phyloP scores from a whole-genome alignment of 176 grass and related monocot genomes.

The Oryza nivara region DNA sequence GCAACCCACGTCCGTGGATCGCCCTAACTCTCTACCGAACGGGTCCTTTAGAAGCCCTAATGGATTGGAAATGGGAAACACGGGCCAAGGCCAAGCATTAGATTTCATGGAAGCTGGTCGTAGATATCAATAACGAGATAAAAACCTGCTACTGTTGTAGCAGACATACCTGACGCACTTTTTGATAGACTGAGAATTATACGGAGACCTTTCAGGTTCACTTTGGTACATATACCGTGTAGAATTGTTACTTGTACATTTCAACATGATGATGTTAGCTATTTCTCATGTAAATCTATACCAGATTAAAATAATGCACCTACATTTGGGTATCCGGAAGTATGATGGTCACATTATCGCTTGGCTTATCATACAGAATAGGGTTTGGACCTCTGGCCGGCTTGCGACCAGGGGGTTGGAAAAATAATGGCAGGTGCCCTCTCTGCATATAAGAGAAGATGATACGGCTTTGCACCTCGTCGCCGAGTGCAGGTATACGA shows the following conservation, averaged over 20 bases:
- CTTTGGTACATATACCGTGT: neutral
- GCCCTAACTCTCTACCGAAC: conserved; percentile 20
- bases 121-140: conserved; percentile 19
- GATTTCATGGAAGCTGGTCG: conserved; percentile 47
- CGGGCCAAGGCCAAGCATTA: conserved; percentile 14
- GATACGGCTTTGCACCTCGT: too few species aligned
- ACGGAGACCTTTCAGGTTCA: neutral
- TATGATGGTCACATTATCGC: neutral
- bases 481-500: too few species aligned
- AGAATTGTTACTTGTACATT: neutral
- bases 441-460: too few species aligned
- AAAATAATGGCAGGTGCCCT: too few species aligned
- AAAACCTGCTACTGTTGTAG: neutral
- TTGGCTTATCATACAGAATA: too few species aligned
- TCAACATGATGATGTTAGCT: neutral
- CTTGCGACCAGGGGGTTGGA: too few species aligned
- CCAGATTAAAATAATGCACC: neutral
- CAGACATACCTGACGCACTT: neutral
- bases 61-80: conserved; percentile 32
- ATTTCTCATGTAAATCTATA: neutral
- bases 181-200: neutral
- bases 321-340: neutral
- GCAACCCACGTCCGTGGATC: neutral
- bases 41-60: neutral
- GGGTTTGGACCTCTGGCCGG: too few species aligned